phyloP scores from a whole-genome alignment of 139 green algal genomes.

The Eudorina sp. region DNA sequence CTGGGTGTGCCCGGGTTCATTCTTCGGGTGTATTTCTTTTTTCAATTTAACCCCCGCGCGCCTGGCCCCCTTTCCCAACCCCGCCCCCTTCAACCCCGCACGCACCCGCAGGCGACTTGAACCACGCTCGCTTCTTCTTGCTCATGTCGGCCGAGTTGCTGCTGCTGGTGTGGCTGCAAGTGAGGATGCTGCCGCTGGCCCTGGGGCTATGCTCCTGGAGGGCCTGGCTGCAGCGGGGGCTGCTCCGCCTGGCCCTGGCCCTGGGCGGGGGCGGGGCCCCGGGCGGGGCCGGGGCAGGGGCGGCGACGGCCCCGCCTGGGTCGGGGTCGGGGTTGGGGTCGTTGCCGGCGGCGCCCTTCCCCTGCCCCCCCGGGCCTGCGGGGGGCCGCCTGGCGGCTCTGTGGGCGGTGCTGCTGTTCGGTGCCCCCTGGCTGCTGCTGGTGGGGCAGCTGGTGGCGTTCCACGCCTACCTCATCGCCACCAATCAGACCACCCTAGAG shows the following conservation, averaged over 20 bases:
- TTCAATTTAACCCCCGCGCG: too few species aligned
- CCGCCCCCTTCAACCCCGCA: neutral
- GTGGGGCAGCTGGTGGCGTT: neutral
- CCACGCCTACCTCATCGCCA: constrained; percentile 37
- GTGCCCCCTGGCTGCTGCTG: neutral
- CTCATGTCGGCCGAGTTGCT: neutral
- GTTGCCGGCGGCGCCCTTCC: too few species aligned
- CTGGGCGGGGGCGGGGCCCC: too few species aligned
- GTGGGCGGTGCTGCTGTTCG: neutral
- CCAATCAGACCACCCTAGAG: constrained; percentile 42
- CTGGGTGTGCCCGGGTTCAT: too few species aligned
- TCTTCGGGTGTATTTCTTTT: neutral
- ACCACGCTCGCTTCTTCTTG: constrained; percentile 28
- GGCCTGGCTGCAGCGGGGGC: too few species aligned
- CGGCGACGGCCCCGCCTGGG: too few species aligned
- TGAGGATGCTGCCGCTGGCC: neutral
- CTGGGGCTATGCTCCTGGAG: too few species aligned
- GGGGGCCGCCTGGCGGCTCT: neutral
- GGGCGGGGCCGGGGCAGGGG: too few species aligned
- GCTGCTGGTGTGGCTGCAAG: constrained; percentile 2
- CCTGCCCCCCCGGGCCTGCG: too few species aligned
- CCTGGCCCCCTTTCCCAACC: too few species aligned
- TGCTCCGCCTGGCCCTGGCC: too few species aligned
- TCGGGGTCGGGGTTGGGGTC: too few species aligned
- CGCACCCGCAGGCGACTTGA: constrained; percentile 17